Evolutionary conservation across 2,329 filamentous ascomycete species (phyloP).

Genomic region (Aspergillus transmontanensis): DNA sequence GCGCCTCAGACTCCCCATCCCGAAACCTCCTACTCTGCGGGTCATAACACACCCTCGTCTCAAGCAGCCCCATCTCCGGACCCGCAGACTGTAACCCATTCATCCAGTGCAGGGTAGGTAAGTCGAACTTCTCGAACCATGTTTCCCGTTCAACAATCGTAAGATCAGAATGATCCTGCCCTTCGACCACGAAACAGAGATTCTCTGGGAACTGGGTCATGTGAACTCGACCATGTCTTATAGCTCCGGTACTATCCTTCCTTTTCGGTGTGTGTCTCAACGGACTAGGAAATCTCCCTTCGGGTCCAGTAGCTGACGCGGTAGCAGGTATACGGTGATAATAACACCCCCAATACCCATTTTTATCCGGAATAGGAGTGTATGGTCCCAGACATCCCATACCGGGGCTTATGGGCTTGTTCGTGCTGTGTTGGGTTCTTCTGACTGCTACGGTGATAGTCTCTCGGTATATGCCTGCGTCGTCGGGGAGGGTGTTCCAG

Average conservation of each 20-base stretch:
- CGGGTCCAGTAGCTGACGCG: rapidly evolving
- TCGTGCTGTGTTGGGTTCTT: conserved; percentile 18
- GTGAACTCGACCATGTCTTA: conserved; percentile 5
- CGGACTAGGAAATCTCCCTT: not conserved
- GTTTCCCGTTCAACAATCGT: conserved; percentile 6
- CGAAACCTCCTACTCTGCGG: not conserved
- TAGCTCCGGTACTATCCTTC: not conserved
- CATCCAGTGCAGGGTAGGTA: not conserved
- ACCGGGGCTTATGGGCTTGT: conserved; percentile 4
- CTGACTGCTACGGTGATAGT: conserved; percentile 12
- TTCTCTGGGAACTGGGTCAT: conserved; percentile 18
- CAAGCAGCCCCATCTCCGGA: conserved; percentile 10
- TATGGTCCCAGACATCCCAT: conserved; percentile 11
- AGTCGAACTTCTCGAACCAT: conserved; percentile 19
- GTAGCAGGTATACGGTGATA: conserved; percentile 12
- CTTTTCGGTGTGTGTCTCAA: too few relatives aligned
- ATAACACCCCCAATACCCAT: conserved; percentile 24
- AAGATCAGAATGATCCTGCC: conserved; percentile 19
- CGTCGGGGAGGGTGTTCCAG: conserved; percentile 15
- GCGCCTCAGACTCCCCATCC: not conserved
- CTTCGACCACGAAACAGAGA: conserved; percentile 21
- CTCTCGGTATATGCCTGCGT: conserved; percentile 22
- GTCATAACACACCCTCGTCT: conserved; percentile 17
- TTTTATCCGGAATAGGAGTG: conserved; percentile 9
- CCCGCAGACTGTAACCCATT: conserved; percentile 9